A percentile compares a stretch with the other conserved stretches of the same genome.
Evolutionary conservation across 169 alveolate species (phyloP).

Genomic region (Eimeria maxima): DNA sequence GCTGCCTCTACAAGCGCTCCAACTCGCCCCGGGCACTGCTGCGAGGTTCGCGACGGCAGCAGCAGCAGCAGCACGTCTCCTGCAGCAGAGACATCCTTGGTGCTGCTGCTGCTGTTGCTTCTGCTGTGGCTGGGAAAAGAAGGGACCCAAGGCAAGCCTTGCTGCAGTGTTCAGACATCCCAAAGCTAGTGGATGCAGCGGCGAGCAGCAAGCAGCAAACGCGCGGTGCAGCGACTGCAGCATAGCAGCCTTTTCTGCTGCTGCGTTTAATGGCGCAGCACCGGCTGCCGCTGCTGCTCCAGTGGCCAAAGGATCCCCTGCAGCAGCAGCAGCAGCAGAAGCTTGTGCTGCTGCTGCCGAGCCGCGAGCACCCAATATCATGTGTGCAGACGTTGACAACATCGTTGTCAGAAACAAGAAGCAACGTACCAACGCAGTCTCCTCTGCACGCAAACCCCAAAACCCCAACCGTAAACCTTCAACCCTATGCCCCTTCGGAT

Average conservation of each 20-base stretch:
- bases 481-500: background rate
- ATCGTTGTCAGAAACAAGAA: constrained; percentile 13
- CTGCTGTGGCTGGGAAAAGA: constrained; percentile 35
- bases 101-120: constrained; percentile 16
- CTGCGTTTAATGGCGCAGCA: constrained; percentile 10
- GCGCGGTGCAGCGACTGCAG: constrained; percentile 61
- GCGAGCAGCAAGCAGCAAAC: constrained; percentile 35
- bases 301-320: background rate
- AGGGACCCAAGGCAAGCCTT: constrained; percentile 33
- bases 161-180: constrained; percentile 29
- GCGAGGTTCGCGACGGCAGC: constrained; percentile 13
- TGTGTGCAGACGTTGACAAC: background rate
- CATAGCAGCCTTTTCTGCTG: constrained; percentile 23
- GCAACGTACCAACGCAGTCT: constrained; percentile 59
- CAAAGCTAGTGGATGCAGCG: constrained; percentile 20
- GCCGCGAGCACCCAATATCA: constrained; percentile 25
- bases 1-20: constrained; percentile 65
- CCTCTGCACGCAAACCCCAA: constrained; percentile 47
- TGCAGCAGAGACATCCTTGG: constrained; percentile 12
- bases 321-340: background rate
- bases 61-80: constrained; percentile 49
- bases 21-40: constrained; percentile 24
- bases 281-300: constrained; percentile 27
- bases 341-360: constrained; percentile 62
- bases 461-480: constrained; percentile 14